Evolutionary conservation across 1,284 basidiomycete species (phyloP).

Genomic region (Cystobasidiaceae sp.): DNA sequence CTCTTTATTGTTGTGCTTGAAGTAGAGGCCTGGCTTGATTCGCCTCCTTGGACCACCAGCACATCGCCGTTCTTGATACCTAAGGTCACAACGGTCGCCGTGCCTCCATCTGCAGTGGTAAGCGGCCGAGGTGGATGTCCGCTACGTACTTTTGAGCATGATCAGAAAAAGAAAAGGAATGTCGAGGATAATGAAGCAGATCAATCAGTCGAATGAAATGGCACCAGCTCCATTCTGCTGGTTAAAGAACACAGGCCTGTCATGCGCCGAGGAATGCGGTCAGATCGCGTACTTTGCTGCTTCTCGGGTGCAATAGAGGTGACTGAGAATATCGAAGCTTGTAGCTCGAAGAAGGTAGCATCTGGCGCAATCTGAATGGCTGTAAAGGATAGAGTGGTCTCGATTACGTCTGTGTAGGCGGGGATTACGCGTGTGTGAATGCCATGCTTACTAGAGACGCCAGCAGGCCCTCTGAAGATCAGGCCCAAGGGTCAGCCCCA

Average conservation of each 20-base stretch:
- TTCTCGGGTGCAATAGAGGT: constrained; percentile 20
- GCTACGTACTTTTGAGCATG: constrained; percentile 59
- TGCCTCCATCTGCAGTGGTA: constrained; percentile 57
- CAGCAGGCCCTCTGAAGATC: not conserved
- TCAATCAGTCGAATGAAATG: no score
- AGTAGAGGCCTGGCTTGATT: not conserved
- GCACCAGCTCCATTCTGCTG: no score
- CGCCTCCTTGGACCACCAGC: constrained; percentile 57
- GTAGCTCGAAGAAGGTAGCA: constrained; percentile 26
- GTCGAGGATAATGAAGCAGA: not conserved
- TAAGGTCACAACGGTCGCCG: constrained; percentile 65
- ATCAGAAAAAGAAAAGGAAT: not conserved
- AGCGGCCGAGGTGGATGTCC: constrained; percentile 75
- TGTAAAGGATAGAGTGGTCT: not conserved
- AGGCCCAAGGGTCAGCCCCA: not conserved
- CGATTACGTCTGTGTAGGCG: not conserved
- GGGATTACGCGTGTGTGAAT: not conserved
- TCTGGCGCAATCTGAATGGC: constrained; percentile 22
- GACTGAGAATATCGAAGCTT: constrained; percentile 20
- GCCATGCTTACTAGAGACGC: not conserved
- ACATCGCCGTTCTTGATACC: constrained; percentile 73
- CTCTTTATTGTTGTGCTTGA: constrained; percentile 41
- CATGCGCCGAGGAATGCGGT: constrained; percentile 1
- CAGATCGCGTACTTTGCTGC: constrained; percentile 21
- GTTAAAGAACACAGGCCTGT: no score